Base-by-base conservation (phyloP, 169 alveolate species). In the Cryptosporidium viatorum region DNA sequence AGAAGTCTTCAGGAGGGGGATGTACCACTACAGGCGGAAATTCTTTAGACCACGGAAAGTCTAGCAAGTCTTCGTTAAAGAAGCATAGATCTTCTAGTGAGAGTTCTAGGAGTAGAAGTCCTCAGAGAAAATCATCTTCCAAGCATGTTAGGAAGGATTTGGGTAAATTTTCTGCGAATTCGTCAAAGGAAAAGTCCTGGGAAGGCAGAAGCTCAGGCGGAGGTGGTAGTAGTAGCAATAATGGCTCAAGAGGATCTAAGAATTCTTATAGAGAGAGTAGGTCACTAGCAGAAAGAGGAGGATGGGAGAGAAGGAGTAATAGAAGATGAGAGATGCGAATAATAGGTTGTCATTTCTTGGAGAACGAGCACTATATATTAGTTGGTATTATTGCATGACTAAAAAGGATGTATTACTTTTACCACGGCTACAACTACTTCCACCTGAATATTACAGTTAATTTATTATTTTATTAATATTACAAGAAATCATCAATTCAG, bases 101-200 rank as follows among this genome's bases (percentile, higher is more conserved):
- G 37, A 80, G 87, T 23, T 62, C 80, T 3, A 80, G 87, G 43
- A 80, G 87, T 37, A 59, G 87, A 41, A 80, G 87, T 45, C 87
- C 87, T 8, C 75, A 23, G 29, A 59, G 69, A 21, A 80, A 45
- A 37, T 65, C 23, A 14, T 41, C 73, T 37, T 59, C 70, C 0
- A 80, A 43, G 50, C 73, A 80, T 37, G 87, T 80, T 14, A 80
- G 75, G 37, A 80, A 80, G 31, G 87, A 80, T 26, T 43, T 62
- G 35, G 16, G 67, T 59, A 80, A 80, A 29, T 62, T 65, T 39
- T 80, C 87, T 7, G 0, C 80, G 16, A 45, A 39, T 43, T 16
- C 65, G 26, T 23, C 71, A 33, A 80, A 80, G 60, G 75, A 59
- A 21, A 59, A 62, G 14, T n/a, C 69, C 14, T 65, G 80, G 75